Conservation (phyloP, 768 basidiomycete genomes). For the Mycena pura region DNA sequence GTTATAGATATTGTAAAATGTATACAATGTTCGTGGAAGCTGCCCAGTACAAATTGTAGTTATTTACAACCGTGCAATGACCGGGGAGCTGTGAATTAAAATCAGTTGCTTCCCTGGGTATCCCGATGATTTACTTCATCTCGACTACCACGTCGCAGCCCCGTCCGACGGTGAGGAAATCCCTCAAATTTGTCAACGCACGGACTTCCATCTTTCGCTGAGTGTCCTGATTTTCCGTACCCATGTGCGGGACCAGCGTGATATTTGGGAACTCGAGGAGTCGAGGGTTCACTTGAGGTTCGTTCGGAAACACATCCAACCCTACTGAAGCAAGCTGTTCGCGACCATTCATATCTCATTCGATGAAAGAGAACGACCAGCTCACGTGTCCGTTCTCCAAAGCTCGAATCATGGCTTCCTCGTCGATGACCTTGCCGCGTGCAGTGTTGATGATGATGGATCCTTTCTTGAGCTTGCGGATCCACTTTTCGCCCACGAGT, state of each 20-base stretch:
- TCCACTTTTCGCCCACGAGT: slow-evolving; percentile 76
- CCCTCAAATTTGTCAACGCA: slow-evolving; percentile 78
- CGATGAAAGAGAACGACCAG: background rate
- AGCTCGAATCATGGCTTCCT: slow-evolving; percentile 84
- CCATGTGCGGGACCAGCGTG: slow-evolving; percentile 91
- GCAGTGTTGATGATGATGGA: slow-evolving; percentile 87
- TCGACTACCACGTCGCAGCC: slow-evolving; percentile 77
- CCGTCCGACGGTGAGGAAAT: slow-evolving; percentile 67
- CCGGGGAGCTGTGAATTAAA: slow-evolving; percentile 7
- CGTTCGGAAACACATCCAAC: slow-evolving; percentile 86
- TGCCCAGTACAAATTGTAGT: background rate
- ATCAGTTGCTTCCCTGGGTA: slow-evolving; percentile 4
- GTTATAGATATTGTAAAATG: too few relatives aligned
- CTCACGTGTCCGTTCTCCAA: slow-evolving; percentile 88
- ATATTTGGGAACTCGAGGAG: slow-evolving; percentile 84
- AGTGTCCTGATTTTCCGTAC: slow-evolving; percentile 84
- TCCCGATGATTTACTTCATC: slow-evolving; percentile 28
- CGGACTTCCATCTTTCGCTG: slow-evolving; percentile 85
- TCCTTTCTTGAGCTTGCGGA: slow-evolving; percentile 78
- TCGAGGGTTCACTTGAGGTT: slow-evolving; percentile 80
- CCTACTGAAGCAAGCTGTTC: slow-evolving; percentile 78
- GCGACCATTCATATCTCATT: slow-evolving; percentile 10
- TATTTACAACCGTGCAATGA: slow-evolving; percentile 17
- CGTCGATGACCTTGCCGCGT: slow-evolving; percentile 89
- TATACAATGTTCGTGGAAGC: background rate